Percentiles rank a stretch among this genome's conserved stretches.
Conservation (phyloP, 768 basidiomycete genomes). For the Serpula lacrymans region DNA sequence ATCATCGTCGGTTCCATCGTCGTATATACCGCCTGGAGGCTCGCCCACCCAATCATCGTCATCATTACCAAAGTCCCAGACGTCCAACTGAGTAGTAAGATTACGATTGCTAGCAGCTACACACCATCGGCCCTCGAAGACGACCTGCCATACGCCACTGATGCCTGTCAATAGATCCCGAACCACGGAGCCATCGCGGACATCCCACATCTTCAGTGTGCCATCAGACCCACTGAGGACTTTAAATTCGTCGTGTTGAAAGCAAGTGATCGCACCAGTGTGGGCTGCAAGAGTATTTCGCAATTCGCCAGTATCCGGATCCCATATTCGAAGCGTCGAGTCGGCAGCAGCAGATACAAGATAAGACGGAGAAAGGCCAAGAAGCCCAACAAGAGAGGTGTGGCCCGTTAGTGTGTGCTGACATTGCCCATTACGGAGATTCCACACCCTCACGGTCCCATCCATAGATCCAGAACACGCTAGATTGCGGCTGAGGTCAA, state of each 20-base stretch:
- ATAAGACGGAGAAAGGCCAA: constrained; percentile 84
- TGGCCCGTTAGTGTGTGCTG: constrained; percentile 84
- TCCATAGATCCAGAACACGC: constrained; percentile 99
- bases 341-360: constrained; percentile 97
- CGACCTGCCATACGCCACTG: constrained; percentile 96
- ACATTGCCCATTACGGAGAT: constrained; percentile 76
- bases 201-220: constrained; percentile 97
- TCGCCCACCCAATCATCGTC: constrained; percentile 81
- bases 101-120: constrained; percentile 89
- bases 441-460: constrained; percentile 95
- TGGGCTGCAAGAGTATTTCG: constrained; percentile 85
- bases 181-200: constrained; percentile 80
- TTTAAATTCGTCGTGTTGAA: constrained; percentile 98
- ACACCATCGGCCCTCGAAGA: constrained; percentile 91
- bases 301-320: constrained; percentile 78
- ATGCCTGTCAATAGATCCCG: constrained; percentile 89
- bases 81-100: constrained; percentile 76
- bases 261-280: constrained; percentile 98
- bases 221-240: constrained; percentile 95
- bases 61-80: constrained; percentile 85
- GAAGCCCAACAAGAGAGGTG: constrained; percentile 90
- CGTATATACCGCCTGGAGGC: constrained; percentile 70
- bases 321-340: constrained; percentile 92
- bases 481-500: constrained; percentile 81
- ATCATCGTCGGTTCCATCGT: constrained; percentile 59